Base-by-base conservation (phyloP, 345 rosid genomes). In the Eutrema japonicum region DNA sequence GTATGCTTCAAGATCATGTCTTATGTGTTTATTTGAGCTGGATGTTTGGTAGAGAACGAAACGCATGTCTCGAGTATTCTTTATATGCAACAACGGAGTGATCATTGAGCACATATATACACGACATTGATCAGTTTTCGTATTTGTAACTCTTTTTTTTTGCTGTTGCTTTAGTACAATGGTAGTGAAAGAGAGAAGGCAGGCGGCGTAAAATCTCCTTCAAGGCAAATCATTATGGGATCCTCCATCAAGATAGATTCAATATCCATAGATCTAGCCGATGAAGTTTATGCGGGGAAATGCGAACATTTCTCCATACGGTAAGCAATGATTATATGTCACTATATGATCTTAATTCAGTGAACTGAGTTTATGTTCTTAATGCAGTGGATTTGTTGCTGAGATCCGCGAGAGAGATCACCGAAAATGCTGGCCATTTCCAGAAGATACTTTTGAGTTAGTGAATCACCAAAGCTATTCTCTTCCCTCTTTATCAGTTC, bases 261-360 rank as follows among this genome's bases (percentile, higher is more conserved):
- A 0, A 82, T 85, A 77, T 79, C 83, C 29, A 77, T 86, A 59
- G 89, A 88, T 80, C 82, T 85, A 73, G 73, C 55, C 48, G 76
- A 66, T 53, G 70, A 29, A 14, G 13, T 29, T 8, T 26, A 42
- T 8, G 10, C 64, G 10, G 77, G 63, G 68, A 82, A 72, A 43
- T 88, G 91, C 61, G 76, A 82, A 49, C 89, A 86, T 73, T 88
- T 88, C 81, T 85, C 94, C n/a, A 79, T 88, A 64, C 91, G 91
- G 94, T 88, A 82, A 78, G 84, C 66, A 12, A 11, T 52, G 53
- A 14, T 52, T 13, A 40, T 6, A 36, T 10, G 22, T 11, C 46
- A 56, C 55, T 8, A 46, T 12, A 8, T 29, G 52, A 26, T 56
- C 36, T 41, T 68, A 3, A 4, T 53, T 27, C 29, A 22, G 36